Base-by-base conservation (phyloP, 2,329 filamentous ascomycete genomes). In the Epichloe aotearoae region DNA sequence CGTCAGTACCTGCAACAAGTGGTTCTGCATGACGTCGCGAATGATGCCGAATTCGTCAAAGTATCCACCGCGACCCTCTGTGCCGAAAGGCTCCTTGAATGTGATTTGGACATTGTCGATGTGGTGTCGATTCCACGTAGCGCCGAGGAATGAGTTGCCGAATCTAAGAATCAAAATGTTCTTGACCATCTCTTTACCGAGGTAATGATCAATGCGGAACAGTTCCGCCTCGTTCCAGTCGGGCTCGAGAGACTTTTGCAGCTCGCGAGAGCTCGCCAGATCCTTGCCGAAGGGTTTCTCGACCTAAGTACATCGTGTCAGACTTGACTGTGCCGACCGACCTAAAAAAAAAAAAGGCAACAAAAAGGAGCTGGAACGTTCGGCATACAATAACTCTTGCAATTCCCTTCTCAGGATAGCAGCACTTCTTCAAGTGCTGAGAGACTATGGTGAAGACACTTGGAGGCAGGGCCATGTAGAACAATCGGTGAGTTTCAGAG, bases 141-240 rank as follows among this genome's bases (percentile, higher is more conserved):
- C 91, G 58, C 90, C 90, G 61, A 98, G 87, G 79, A 98, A 98
- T 59, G 95, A 90, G 75, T 98, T 98, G 61, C 93, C 94, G 66
- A 98, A 98, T 66, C 94, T 82, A 59, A 98, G 80, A 61, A 98
- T 96, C 58, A 98, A 79, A 60, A 98, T 94, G 73, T 98, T 98
- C 83, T 98, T 98, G 63, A 98, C 93, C 93, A 98, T 98, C 73
- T 98, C 93, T 79, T 98, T 98, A 63, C 94, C 94, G 46, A 98
- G 82, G 71, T 98, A 98, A 74, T 98, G 93, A 69, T 98, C 93
- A 64, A 98, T 98, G 65, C 93, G 89, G 83, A 94, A 98, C 59
- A 98, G 84, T 73, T 98, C 93, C 50, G 97, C 91, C 72, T 98
- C 94, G 65, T 87, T 93, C 94, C 93, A 98, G 73, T 98, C 89